A percentile compares a stretch with the other conserved stretches of the same genome.
Evolutionary conservation across 106 monocot genomes (phyloP).

Genomic region (Dioscorea dumetorum): DNA sequence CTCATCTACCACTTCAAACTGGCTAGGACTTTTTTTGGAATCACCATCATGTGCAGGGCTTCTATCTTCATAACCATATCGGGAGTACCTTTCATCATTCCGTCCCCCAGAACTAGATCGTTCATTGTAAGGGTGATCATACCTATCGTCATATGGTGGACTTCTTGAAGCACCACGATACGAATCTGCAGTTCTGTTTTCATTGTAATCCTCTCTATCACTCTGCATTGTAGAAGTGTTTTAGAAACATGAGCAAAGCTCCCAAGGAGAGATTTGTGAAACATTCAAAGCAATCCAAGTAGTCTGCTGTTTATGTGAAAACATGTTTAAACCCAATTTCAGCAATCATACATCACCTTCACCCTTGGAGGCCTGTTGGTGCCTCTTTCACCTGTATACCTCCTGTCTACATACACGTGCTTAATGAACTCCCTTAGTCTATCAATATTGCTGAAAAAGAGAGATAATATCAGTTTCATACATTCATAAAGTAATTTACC

Average conservation of each 20-base stretch:
- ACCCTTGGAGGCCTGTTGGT: slow-evolving; percentile 34
- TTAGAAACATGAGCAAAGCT: too few relatives aligned
- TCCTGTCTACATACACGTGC: slow-evolving; percentile 81
- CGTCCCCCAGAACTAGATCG: slow-evolving; percentile 25
- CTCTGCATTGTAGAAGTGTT: slow-evolving; percentile 10
- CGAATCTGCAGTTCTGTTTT: slow-evolving; percentile 42
- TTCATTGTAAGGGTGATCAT: slow-evolving; percentile 21
- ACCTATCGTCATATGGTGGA: slow-evolving; percentile 43
- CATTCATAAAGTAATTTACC: neutral
- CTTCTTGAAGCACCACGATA: slow-evolving; percentile 49
- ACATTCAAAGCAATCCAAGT: neutral
- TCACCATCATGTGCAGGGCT: slow-evolving; percentile 66
- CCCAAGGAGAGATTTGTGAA: neutral
- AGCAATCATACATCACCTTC: slow-evolving; percentile 46
- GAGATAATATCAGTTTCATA: slow-evolving; percentile 5
- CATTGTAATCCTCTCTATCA: slow-evolving; percentile 32
- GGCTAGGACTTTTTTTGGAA: slow-evolving; percentile 58
- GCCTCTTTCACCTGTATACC: slow-evolving; percentile 56
- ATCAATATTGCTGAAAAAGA: slow-evolving; percentile 60
- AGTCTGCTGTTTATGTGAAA: neutral
- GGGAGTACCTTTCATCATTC: slow-evolving; percentile 11
- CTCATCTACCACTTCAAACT: slow-evolving; percentile 59
- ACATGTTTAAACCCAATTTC: neutral
- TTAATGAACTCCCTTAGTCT: slow-evolving; percentile 80
- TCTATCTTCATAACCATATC: slow-evolving; percentile 52